phyloP scores from a whole-genome alignment of 208 protist genomes.

The Vickermania spadyakhi region DNA sequence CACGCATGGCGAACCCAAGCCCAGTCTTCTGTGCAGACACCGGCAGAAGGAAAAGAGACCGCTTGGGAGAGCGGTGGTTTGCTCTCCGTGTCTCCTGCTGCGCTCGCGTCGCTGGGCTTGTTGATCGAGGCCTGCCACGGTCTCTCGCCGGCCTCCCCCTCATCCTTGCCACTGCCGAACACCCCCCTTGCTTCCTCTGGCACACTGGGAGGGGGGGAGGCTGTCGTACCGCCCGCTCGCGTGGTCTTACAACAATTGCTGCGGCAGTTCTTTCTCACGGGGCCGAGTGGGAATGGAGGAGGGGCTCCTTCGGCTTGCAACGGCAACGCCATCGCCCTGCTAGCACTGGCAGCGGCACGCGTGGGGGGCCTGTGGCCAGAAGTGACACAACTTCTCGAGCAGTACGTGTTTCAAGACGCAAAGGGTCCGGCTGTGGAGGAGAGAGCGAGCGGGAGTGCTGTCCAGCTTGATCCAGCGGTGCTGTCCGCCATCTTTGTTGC shows the following conservation, averaged over 20 bases:
- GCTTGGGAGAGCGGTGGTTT: no score
- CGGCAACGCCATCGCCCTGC: neutral
- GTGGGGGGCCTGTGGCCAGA: neutral
- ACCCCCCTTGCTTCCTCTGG: neutral
- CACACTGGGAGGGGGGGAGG: neutral
- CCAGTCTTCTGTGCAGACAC: no score
- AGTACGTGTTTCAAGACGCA: no score
- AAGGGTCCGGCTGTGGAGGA: no score
- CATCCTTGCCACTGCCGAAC: no score
- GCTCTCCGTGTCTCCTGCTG: neutral
- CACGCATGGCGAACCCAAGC: no score
- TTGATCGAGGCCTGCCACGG: neutral
- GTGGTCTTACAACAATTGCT: neutral
- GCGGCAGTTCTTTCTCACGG: neutral
- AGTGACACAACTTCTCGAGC: neutral
- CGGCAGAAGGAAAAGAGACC: no score
- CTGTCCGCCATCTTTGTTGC: constrained; percentile 42
- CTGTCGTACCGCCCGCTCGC: neutral
- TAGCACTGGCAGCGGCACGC: neutral
- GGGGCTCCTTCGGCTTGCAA: neutral
- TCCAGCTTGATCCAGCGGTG: constrained; percentile 28
- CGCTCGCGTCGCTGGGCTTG: neutral
- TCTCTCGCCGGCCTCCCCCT: no score
- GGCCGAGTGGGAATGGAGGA: neutral
- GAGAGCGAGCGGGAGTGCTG: neutral